Evolutionary conservation across 1,284 basidiomycete species (phyloP).

Genomic region (Rhodotorula sp.): DNA sequence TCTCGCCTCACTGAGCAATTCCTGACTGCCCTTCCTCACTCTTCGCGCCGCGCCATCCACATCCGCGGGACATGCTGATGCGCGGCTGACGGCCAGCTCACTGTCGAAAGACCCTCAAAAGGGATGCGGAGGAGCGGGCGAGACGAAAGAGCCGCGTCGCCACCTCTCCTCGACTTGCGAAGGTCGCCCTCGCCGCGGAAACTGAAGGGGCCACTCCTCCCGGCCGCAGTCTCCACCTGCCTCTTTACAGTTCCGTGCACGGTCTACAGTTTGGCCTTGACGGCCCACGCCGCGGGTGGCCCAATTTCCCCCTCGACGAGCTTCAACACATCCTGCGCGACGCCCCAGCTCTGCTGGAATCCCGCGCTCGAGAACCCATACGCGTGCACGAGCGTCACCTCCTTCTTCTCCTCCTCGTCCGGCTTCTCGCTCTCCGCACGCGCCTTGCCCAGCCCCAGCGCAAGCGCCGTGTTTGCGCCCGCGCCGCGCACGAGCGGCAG

Average conservation of each 20-base stretch:
- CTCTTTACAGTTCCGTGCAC: background rate
- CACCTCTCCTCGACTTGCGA: background rate
- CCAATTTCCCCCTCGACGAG: conserved; percentile 37
- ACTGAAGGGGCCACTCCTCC: too few species aligned
- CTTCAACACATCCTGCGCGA: conserved; percentile 46
- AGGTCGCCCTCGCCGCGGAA: background rate
- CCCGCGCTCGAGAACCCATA: conserved; percentile 65
- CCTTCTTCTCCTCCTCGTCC: conserved; percentile 50
- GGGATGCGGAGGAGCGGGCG: too few species aligned
- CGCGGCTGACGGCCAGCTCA: background rate
- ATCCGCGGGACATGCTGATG: too few species aligned
- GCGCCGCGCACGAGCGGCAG: conserved; percentile 37
- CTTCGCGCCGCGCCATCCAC: too few species aligned
- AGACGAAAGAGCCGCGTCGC: background rate
- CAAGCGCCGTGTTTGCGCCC: background rate
- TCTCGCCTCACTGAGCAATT: too few species aligned
- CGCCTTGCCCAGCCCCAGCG: background rate
- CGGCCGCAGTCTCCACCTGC: too few species aligned
- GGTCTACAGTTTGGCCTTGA: conserved; percentile 6
- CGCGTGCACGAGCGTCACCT: conserved; percentile 66
- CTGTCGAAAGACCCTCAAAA: background rate
- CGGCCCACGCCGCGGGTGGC: background rate
- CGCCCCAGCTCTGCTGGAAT: conserved; percentile 48
- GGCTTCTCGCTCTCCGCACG: conserved; percentile 47
- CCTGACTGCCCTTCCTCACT: too few species aligned